Base-by-base conservation (phyloP, 73 alveolate species). In the Tetrahymena elliotti region DNA sequence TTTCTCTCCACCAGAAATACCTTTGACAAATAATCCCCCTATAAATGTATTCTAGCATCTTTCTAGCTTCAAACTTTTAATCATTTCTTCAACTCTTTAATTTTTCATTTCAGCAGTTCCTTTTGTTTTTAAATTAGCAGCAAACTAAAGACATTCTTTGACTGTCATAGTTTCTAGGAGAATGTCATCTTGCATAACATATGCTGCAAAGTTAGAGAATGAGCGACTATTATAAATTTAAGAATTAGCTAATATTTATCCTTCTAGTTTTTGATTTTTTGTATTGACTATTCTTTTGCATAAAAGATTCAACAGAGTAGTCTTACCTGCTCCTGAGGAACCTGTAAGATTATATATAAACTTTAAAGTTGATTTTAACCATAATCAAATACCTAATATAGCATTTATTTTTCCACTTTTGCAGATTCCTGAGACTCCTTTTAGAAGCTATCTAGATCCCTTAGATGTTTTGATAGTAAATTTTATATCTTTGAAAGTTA, bases 1-100 rank as follows among this genome's bases (percentile, higher is more conserved):
- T 88, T 97, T 95, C 83, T 97, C 98, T 18, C 99, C 99, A 1
- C 99, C 99, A 10, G 97, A 93, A 22, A 97, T 33, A 16, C 99
- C 99, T 83, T 96, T 96, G 54, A 93, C 31, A 27, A 94, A 33
- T 33, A 93, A 84, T 38, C 97, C 97, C 27, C 99, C 99, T 1
- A 97, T 93, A 37, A 40, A 37, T 6, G 98, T 97, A 39, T 96
- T 83, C 35, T 88, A 83, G 92, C 98, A 97, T 40, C 93, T 88
- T 24, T 83, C 68, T 2, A 97, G 94, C 33, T 95, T 97, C 31
- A 96, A 93, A 27, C 95, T 53, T 7, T 20, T 24, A 1, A 97
- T 40, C 35, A 94, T 52, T 35, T 94, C 22, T 6, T 95, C 93
- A 16, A 97, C 97, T 36, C 40, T 93, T 34, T 41, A 18, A 13